Evolutionary conservation across 129 eudicot species (phyloP), one percentile per base, ranked within the genome.

Genomic region (Chrysanthemum lavandulifolium): DNA sequence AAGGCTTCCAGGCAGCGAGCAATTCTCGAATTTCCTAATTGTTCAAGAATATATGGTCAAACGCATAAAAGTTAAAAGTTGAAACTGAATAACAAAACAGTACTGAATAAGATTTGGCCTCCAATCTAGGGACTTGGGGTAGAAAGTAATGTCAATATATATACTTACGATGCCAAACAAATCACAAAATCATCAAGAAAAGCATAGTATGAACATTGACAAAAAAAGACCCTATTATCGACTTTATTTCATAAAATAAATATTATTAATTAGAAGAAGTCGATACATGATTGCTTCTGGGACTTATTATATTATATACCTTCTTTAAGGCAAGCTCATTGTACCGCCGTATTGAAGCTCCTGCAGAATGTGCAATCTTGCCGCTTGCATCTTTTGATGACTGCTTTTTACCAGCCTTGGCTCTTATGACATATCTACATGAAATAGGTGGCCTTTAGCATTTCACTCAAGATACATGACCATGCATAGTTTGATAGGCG

Each of bases 351-450:
- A 94, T 84, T 72, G 98, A 84, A 72, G 98, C 96, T 75, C 98
- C 98, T 69, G 96, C 98, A 78, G 98, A 94, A 83, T 94, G 97
- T 64, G 85, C 85, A 81, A 78, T 64, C 78, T 80, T 85, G 13
- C 97, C 98, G 68, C 98, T 89, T 19, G 88, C 92, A 81, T 94
- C 98, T 83, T 94, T 94, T 49, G 95, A 79, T 51, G 98, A 94
- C 68, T 94, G 98, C 61, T 84, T 87, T 81, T 94, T 94, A 68
- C 98, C 98, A 77, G 98, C 89, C 81, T 86, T 90, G 72, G 96
- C 98, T 76, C 98, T 85, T 71, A 87, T 87, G 53, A 90, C 97
- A 84, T 94, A 94, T 80, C 98, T 94, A 78, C 76, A 87, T 57
- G 69, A 67, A 78, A n/a, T 8, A 65, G 3, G 51, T 15, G 13